A percentile compares a stretch with the other conserved stretches of the same genome.
Conservation (phyloP, 2,329 filamentous ascomycete genomes). For the Hypoxylon sp. region DNA sequence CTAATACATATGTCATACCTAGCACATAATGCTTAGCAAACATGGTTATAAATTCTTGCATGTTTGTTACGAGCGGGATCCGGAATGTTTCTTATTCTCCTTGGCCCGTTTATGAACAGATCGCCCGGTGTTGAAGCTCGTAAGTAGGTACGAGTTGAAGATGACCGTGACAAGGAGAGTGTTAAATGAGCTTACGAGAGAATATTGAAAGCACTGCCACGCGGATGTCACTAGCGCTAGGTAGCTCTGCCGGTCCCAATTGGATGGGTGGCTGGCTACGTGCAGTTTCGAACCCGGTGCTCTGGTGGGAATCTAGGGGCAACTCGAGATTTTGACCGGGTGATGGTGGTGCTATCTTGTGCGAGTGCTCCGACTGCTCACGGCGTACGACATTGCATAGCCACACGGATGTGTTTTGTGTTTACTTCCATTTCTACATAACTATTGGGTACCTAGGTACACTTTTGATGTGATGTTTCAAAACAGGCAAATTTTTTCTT, state of each 20-base stretch:
- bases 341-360: slow-evolving; percentile 22
- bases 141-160: slow-evolving; percentile 10
- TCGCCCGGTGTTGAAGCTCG: not conserved
- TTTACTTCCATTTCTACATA: slow-evolving; percentile 13
- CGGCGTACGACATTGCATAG: slow-evolving; percentile 25
- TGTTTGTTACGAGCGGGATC: slow-evolving; percentile 9
- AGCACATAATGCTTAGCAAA: slow-evolving; percentile 5
- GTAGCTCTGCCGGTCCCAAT: slow-evolving; percentile 12
- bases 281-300: slow-evolving; percentile 33
- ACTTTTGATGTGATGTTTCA: slow-evolving; percentile 15
- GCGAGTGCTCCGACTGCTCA: not conserved
- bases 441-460: slow-evolving; percentile 1
- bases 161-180: slow-evolving; percentile 28
- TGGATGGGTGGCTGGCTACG: slow-evolving; percentile 16
- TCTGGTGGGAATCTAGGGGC: slow-evolving; percentile 30
- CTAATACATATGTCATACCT: not conserved
- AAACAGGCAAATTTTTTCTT: not conserved
- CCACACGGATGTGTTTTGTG: slow-evolving; percentile 36
- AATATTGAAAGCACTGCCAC: slow-evolving; percentile 42
- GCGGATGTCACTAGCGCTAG: slow-evolving; percentile 23
- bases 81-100: slow-evolving; percentile 20
- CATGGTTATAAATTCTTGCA: slow-evolving; percentile 1
- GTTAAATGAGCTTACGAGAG: slow-evolving; percentile 32
- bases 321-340: slow-evolving; percentile 15
- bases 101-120: slow-evolving; percentile 2